Conservation (phyloP, 805 yeast species). For the Hanseniaspora occidentalis region DNA sequence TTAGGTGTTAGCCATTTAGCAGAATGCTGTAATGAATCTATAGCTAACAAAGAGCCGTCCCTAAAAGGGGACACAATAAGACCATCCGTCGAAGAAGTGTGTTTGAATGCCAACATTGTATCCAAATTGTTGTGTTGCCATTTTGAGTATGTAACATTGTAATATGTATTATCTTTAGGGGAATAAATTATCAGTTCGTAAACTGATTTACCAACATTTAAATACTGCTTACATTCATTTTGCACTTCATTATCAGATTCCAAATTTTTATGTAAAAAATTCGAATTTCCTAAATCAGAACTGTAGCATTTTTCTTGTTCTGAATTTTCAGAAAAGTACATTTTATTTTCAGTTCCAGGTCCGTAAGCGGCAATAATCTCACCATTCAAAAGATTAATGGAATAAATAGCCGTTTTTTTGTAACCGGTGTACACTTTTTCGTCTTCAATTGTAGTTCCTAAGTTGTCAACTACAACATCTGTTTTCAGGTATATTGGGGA, state of each 20-base stretch:
- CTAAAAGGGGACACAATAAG: slow-evolving; percentile 75
- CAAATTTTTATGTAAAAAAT: no score
- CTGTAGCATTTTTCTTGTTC: slow-evolving; percentile 4
- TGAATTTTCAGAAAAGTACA: slow-evolving; percentile 8
- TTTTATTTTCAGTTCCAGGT: slow-evolving; percentile 26
- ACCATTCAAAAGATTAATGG: slow-evolving; percentile 66
- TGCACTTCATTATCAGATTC: no score
- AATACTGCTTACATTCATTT: slow-evolving; percentile 16
- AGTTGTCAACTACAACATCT: slow-evolving; percentile 31
- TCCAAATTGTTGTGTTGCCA: slow-evolving; percentile 93
- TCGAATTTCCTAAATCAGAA: no score
- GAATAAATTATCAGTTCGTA: slow-evolving; percentile 71
- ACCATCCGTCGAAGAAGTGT: slow-evolving; percentile 51
- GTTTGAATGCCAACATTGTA: slow-evolving; percentile 34
- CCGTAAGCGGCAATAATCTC: slow-evolving; percentile 62
- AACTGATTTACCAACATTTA: slow-evolving; percentile 58
- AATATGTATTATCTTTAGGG: slow-evolving; percentile 42
- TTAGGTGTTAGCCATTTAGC: slow-evolving; percentile 66
- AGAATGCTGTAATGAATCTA: slow-evolving; percentile 52
- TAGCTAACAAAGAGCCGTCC: slow-evolving; percentile 66
- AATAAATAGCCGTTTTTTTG: slow-evolving; percentile 60
- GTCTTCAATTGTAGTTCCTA: slow-evolving; percentile 29
- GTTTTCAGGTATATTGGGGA: slow-evolving; percentile 68
- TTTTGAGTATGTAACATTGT: slow-evolving; percentile 77
- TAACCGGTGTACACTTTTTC: slow-evolving; percentile 85